phyloP scores from a whole-genome alignment of 805 yeast genomes.

The Pichia paraexigua region DNA sequence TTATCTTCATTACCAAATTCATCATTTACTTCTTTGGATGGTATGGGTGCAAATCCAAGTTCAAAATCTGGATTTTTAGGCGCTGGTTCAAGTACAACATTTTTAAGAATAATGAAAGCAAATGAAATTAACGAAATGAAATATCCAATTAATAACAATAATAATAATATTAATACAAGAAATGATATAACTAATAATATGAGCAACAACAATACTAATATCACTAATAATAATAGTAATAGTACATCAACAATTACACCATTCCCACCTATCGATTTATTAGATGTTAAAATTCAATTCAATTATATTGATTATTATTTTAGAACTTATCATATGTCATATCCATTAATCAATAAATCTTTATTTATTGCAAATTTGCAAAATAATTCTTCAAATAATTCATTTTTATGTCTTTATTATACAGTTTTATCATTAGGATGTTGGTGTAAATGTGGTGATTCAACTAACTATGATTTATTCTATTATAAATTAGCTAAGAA shows the following conservation, averaged over 20 bases:
- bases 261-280: constrained; percentile 2
- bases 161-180: background rate
- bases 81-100: constrained; percentile 50
- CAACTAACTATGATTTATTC: constrained; percentile 41
- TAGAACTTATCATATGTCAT: constrained; percentile 50
- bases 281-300: constrained; percentile 13
- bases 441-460: constrained; percentile 55
- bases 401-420: constrained; percentile 47
- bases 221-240: background rate
- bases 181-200: background rate
- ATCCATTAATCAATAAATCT: constrained; percentile 52
- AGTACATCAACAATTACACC: background rate
- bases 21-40: constrained; percentile 32
- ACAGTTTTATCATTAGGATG: constrained; percentile 61
- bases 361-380: constrained; percentile 32
- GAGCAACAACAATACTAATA: background rate
- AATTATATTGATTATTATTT: constrained; percentile 36
- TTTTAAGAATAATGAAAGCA: constrained; percentile 32
- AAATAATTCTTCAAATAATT: background rate
- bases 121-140: constrained; percentile 23
- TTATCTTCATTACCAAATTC: constrained; percentile 2
- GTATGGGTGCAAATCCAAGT: constrained; percentile 56
- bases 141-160: constrained; percentile 7
- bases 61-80: constrained; percentile 54
- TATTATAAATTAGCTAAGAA: constrained; percentile 49